Base-by-base conservation (phyloP, 1,139 yeast genomes). In the Yamadazyma sp. region DNA sequence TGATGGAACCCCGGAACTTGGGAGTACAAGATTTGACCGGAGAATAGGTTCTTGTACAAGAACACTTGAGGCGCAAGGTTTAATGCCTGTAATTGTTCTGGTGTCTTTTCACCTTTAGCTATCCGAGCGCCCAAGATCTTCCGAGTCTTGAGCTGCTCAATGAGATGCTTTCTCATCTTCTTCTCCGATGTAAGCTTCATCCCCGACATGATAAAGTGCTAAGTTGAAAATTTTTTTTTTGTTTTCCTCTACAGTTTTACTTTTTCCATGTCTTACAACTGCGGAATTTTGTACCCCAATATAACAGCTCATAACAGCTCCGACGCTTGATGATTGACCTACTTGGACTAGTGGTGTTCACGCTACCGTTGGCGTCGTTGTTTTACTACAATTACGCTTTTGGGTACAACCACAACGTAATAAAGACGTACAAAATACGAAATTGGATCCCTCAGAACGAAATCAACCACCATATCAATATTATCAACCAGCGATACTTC, bases 21-120 rank as follows among this genome's bases (percentile, higher is more conserved):
- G 2, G 96, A 83, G 61, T 88, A 91, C 33, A 87, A 65, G 16
- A 89, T 94, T 66, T 91, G 97, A 5, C 97, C 97, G 30, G 85
- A 75, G 62, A 87, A 94, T 40, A 87, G 66, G 68, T 91, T 89
- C 58, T 94, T 79, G 69, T 86, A 91, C 38, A 88, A 64, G 57
- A 75, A 87, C 18, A 91, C 85, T 55, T 84, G 88, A 8, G 97
- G 96, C 3, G 91, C 95, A 58, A 78, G 77, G 22, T 55, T 44
- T 37, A 66, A 51, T 5, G 46, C 41, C 16, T 45, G 41, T 36
- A 72, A 62, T 14, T 67, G 73, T 33, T 54, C 47, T 24, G 56
- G 55, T 3, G 67, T 53, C 51, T 69, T 70, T 42, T 58, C 53
- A 3, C 71, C 73, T 47, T 69, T 58, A 15, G 77, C 77, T 23